Evolutionary conservation across 805 yeast genomes (phyloP).

Genomic region (Isabelozyma rhagii): DNA sequence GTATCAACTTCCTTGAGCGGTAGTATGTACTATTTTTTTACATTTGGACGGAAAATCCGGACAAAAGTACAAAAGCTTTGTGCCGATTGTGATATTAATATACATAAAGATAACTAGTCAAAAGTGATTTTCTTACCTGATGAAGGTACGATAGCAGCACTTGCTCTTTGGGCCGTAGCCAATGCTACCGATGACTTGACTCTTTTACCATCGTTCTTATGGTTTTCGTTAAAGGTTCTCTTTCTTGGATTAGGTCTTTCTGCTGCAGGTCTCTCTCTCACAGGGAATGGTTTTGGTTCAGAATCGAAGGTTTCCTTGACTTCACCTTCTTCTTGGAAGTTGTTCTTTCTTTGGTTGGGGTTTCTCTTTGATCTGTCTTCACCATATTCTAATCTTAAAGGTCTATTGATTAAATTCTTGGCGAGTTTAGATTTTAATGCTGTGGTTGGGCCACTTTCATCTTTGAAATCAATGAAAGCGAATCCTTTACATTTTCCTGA

Average conservation of each 20-base stretch:
- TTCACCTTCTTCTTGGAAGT: constrained; percentile 10
- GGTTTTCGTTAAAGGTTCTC: constrained; percentile 1
- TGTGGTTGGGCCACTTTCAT: constrained; percentile 74
- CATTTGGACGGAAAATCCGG: too few relatives aligned
- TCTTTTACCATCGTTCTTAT: constrained; percentile 42
- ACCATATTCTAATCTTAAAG: constrained; percentile 84
- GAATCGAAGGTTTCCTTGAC: constrained; percentile 5
- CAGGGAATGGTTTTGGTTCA: constrained; percentile 1
- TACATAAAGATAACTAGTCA: constrained; percentile 32
- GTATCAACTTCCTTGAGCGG: too few relatives aligned
- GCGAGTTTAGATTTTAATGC: constrained; percentile 75
- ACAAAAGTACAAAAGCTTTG: too few relatives aligned
- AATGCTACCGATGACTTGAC: constrained; percentile 79
- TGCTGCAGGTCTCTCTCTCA: constrained; percentile 9
- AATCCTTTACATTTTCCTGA: constrained; percentile 96
- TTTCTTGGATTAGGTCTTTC: constrained; percentile 5
- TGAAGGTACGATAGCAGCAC: constrained; percentile 84
- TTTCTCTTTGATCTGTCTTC: constrained; percentile 86
- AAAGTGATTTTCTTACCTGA: constrained; percentile 84
- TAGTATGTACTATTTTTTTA: too few relatives aligned
- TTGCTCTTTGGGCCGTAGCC: constrained; percentile 84
- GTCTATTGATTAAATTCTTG: constrained; percentile 66
- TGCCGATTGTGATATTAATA: neutral
- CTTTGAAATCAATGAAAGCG: constrained; percentile 84
- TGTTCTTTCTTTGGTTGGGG: constrained; percentile 31